phyloP scores from a whole-genome alignment of 208 protist species.

The Herpetomonas tarakana region DNA sequence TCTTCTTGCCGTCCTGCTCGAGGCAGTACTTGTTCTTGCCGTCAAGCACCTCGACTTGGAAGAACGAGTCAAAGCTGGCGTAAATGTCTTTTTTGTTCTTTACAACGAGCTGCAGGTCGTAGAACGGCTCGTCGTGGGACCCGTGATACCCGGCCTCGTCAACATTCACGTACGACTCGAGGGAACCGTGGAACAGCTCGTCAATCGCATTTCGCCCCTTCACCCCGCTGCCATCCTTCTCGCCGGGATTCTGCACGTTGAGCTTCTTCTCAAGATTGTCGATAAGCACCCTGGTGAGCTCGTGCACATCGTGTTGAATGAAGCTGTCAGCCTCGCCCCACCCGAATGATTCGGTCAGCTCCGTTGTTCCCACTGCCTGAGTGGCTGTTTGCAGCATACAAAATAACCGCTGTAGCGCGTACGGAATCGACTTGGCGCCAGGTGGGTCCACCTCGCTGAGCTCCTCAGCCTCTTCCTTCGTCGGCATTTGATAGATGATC shows the following conservation, averaged over 20 bases:
- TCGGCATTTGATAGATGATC: slow-evolving; percentile 90
- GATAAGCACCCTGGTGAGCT: slow-evolving; percentile 81
- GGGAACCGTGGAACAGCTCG: slow-evolving; percentile 63
- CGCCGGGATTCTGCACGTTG: slow-evolving; percentile 21
- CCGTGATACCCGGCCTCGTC: slow-evolving; percentile 83
- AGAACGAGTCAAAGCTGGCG: slow-evolving; percentile 82
- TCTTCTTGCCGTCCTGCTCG: slow-evolving; percentile 73
- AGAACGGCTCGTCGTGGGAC: slow-evolving; percentile 79
- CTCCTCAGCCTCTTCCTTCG: slow-evolving; percentile 65
- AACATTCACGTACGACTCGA: slow-evolving; percentile 85
- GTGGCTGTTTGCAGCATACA: slow-evolving; percentile 74
- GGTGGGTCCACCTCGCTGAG: slow-evolving; percentile 26
- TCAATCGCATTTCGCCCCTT: slow-evolving; percentile 66
- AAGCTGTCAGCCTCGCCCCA: slow-evolving; percentile 89
- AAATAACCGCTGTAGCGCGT: slow-evolving; percentile 89
- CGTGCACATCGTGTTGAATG: slow-evolving; percentile 92
- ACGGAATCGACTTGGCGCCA: slow-evolving; percentile 75
- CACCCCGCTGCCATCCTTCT: slow-evolving; percentile 5
- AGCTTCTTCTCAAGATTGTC: slow-evolving; percentile 87
- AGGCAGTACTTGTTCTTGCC: slow-evolving; percentile 93
- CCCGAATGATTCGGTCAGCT: slow-evolving; percentile 92
- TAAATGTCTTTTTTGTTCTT: slow-evolving; percentile 86
- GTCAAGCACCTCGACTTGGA: slow-evolving; percentile 89
- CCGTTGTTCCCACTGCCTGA: slow-evolving; percentile 71
- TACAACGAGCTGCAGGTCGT: slow-evolving; percentile 91